A percentile compares a stretch with the other conserved stretches of the same genome.
These are phyloP conservation scores for Beauveria brongniartii DNA, from an alignment of 2,329 filamentous ascomycete genomes.

Conservation along the genomic window DNA sequence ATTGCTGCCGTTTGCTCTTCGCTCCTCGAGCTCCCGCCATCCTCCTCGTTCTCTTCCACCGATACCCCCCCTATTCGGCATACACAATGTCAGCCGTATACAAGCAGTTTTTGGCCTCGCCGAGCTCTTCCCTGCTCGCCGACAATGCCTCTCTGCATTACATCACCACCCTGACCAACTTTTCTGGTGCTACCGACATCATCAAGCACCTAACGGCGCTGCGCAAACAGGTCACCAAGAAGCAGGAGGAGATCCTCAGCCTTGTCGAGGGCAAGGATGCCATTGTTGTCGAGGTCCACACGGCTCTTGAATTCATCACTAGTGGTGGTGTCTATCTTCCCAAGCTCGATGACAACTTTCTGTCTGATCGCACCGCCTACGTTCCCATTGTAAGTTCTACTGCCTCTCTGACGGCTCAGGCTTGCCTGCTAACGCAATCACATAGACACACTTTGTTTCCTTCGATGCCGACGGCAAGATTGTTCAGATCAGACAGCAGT, in stretches of 20 bases:
- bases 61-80: constrained; percentile 10
- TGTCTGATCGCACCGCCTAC: constrained; percentile 71
- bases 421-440: background rate
- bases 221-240: constrained; percentile 71
- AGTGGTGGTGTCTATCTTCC: constrained; percentile 84
- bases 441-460: constrained; percentile 76
- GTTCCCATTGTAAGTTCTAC: constrained; percentile 65
- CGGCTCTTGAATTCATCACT: constrained; percentile 69
- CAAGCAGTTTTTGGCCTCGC: constrained; percentile 63
- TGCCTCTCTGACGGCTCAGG: background rate
- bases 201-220: constrained; percentile 71
- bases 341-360: constrained; percentile 86
- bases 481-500: constrained; percentile 76
- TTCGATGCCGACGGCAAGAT: constrained; percentile 76
- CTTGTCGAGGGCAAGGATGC: constrained; percentile 63
- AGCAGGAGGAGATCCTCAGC: constrained; percentile 67
- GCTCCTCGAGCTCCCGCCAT: background rate
- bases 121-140: constrained; percentile 54
- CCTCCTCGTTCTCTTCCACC: background rate
- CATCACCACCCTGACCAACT: constrained; percentile 74
- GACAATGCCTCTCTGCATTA: constrained; percentile 70
- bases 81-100: constrained; percentile 45
- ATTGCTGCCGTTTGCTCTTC: background rate
- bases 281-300: constrained; percentile 77
- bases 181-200: constrained; percentile 65